These are phyloP conservation scores for Pisolithus orientalis DNA, from an alignment of 768 basidiomycete genomes.

Conservation along the genomic window DNA sequence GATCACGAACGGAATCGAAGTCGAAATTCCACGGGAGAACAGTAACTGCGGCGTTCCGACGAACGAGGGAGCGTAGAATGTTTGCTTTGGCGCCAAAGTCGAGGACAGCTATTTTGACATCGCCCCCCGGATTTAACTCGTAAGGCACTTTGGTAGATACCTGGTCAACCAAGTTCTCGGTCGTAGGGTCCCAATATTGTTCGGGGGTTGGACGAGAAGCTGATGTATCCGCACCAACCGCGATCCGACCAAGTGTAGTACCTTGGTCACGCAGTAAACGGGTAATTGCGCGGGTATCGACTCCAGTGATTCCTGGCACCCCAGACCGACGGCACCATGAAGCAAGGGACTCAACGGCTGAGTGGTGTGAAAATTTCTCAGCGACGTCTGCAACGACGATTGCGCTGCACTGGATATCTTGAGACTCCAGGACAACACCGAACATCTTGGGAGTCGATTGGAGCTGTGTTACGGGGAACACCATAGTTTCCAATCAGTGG, in stretches of 20 bases:
- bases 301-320: constrained; percentile 92
- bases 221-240: constrained; percentile 67
- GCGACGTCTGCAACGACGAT: constrained; percentile 94
- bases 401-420: constrained; percentile 84
- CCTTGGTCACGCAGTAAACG: constrained; percentile 91
- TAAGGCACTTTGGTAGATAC: constrained; percentile 84
- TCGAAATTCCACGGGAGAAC: constrained; percentile 98
- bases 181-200: constrained; percentile 92
- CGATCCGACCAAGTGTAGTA: constrained; percentile 89
- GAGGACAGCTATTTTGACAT: constrained; percentile 89
- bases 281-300: constrained; percentile 97
- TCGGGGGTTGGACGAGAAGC: constrained; percentile 50
- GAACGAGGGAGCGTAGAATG: constrained; percentile 87
- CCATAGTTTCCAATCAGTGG: constrained; percentile 99
- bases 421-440: constrained; percentile 85
- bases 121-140: constrained; percentile 78
- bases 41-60: constrained; percentile 87
- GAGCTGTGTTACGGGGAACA: constrained; percentile 75
- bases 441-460: constrained; percentile 73
- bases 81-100: constrained; percentile 99
- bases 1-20: constrained; percentile 86
- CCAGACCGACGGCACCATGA: constrained; percentile 89
- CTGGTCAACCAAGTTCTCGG: constrained; percentile 91
- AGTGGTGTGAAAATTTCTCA: constrained; percentile 90
- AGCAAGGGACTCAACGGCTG: constrained; percentile 86